A percentile compares a stretch with the other conserved stretches of the same genome.
These are phyloP conservation scores for Trametes hirsuta DNA, from an alignment of 1,284 basidiomycete species.

Conservation along the genomic window DNA sequence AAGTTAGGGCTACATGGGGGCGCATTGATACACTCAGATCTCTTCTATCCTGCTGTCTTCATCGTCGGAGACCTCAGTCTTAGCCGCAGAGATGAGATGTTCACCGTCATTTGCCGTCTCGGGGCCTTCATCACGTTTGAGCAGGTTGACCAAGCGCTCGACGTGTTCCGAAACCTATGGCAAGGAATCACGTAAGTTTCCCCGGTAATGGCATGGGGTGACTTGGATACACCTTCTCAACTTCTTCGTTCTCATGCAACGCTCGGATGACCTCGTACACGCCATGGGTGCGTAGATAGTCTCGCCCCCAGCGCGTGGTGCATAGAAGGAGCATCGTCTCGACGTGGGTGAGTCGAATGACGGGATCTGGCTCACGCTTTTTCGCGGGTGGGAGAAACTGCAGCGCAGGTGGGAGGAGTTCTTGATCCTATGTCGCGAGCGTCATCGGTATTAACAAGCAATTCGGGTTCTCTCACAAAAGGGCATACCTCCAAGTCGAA, in stretches of 20 bases:
- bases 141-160: constrained; percentile 72
- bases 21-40: constrained; percentile 21
- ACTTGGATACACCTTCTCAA: constrained; percentile 64
- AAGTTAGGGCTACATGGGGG: constrained; percentile 5
- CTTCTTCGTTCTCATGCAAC: constrained; percentile 80
- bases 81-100: constrained; percentile 21
- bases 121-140: constrained; percentile 72
- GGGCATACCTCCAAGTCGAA: constrained; percentile 79
- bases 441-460: background rate
- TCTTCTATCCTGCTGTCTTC: constrained; percentile 55
- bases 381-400: constrained; percentile 91
- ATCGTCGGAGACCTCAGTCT: constrained; percentile 39
- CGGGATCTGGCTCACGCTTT: constrained; percentile 80
- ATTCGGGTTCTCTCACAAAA: background rate
- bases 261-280: constrained; percentile 88
- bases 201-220: background rate
- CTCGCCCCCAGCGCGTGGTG: constrained; percentile 87
- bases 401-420: constrained; percentile 80
- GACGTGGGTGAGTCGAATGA: constrained; percentile 82
- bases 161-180: constrained; percentile 56
- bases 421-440: constrained; percentile 71
- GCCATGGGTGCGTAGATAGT: constrained; percentile 79
- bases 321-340: constrained; percentile 91
- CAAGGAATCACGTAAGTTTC: too few species aligned
- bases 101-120: constrained; percentile 44